Base-by-base conservation (phyloP, 306 rosid species). In the Elaeagnus macrophylla region DNA sequence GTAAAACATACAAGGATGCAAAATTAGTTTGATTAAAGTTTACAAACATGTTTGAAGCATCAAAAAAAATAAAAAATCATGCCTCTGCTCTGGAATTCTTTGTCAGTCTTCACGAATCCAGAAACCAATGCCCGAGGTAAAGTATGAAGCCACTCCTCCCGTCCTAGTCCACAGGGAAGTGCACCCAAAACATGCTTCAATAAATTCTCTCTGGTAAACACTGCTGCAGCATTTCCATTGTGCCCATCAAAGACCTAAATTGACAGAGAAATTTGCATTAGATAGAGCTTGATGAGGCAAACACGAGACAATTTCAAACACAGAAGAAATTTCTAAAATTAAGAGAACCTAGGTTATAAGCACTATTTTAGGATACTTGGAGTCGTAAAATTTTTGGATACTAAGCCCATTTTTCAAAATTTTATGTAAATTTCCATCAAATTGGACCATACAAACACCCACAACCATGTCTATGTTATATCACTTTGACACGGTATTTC, bases 101-200 rank as follows among this genome's bases (percentile, higher is more conserved):
- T 91, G 66, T 91, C 97, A 37, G 97, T 84, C 74, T 91, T 91
- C 67, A 91, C 97, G 73, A 91, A 91, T 18, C 97, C 97, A 20
- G 97, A 84, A 69, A 91, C 97, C 82, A 86, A 55, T 1, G 97
- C 97, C 44, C 96, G 88, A 12, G 97, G 97, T 53, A 91, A 78
- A 43, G 95, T 85, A 53, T 91, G 96, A 62, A 91, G 82, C 97
- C 97, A 91, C 81, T 91, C 94, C 13, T 86, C 97, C 57, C 95
- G 75, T 20, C 94, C 90, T 46, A 84, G 78, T 15, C 94, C 85
- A 19, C 80, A 81, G 55, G 95, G 96, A 38, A 86, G 69, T 14
- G 96, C 97, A 54, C 96, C 76, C 76, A 91, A 38, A 51, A 91
- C 97, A 63, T 91, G 94, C 67, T 71, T 86, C 77, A 91, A 71